A percentile compares a stretch with the other conserved stretches of the same genome.
phyloP scores from a whole-genome alignment of 345 rosid species.

The Melaleuca quinquenervia region DNA sequence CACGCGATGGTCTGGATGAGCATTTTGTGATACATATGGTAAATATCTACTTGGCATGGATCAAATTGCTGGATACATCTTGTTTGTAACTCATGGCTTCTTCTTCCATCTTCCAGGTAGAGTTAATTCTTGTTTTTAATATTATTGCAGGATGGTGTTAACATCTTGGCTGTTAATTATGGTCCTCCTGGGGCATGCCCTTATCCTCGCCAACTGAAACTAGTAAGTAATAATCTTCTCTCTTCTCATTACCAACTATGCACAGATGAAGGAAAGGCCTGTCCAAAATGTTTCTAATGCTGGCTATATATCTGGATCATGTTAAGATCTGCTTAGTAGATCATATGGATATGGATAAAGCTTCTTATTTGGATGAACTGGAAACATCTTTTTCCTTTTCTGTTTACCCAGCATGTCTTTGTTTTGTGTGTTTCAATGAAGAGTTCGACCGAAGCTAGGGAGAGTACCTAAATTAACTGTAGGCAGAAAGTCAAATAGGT shows the following conservation, averaged over 20 bases:
- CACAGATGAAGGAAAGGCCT: background rate
- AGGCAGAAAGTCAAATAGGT: background rate
- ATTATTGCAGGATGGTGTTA: slow-evolving; percentile 60
- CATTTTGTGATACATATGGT: slow-evolving; percentile 84
- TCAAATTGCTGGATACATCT: background rate
- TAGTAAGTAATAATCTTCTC: slow-evolving; percentile 34
- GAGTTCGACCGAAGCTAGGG: background rate
- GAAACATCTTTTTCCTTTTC: background rate
- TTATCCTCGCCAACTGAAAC: slow-evolving; percentile 63
- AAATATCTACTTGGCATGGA: background rate
- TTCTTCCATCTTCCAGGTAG: background rate
- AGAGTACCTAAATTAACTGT: background rate
- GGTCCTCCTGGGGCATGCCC: slow-evolving; percentile 76
- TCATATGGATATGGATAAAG: background rate
- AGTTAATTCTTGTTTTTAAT: background rate
- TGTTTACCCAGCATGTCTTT: background rate
- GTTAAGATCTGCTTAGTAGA: background rate
- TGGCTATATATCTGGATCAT: background rate
- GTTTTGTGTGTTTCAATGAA: background rate
- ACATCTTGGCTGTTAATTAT: slow-evolving; percentile 71
- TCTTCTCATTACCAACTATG: background rate
- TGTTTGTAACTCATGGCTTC: background rate
- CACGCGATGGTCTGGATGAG: slow-evolving; percentile 76
- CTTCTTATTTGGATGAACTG: background rate
- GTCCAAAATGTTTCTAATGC: background rate